Evolutionary conservation across 805 yeast genomes (phyloP).

Genomic region (Lipomyces chichibuensis): DNA sequence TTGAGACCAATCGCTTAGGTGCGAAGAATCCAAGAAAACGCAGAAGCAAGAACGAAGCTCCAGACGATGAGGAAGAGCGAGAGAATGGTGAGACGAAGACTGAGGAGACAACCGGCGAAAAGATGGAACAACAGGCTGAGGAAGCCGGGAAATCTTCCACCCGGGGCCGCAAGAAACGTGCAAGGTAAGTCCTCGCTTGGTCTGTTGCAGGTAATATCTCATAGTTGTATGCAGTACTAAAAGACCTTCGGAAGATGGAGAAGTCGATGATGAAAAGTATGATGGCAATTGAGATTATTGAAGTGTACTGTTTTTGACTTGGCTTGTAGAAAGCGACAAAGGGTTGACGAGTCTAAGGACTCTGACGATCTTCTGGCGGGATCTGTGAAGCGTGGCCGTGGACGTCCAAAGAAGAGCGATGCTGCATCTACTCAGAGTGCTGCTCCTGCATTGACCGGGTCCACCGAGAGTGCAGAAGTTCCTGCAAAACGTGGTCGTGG

Average conservation of each 20-base stretch:
- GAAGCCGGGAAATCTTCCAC: neutral
- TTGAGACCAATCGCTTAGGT: constrained; percentile 15
- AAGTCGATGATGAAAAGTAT: neutral
- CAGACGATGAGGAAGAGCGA: constrained; percentile 4
- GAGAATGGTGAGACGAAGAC: constrained; percentile 1
- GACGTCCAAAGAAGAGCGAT: constrained; percentile 26
- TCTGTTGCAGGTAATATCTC: no score
- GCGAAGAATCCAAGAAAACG: constrained; percentile 16
- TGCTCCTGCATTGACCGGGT: neutral
- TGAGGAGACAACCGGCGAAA: neutral
- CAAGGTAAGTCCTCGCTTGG: neutral
- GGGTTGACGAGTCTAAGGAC: neutral
- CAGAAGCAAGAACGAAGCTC: neutral
- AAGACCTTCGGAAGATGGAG: neutral
- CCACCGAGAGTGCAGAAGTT: neutral
- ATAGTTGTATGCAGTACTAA: neutral
- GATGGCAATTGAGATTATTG: neutral
- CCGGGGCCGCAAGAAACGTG: neutral
- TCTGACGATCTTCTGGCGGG: neutral
- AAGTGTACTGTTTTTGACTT: neutral
- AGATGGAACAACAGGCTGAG: neutral
- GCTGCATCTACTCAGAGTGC: neutral
- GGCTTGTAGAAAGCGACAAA: neutral
- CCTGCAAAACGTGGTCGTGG: constrained; percentile 27
- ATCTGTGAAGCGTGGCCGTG: constrained; percentile 27